Evolutionary conservation across 805 yeast species (phyloP).

Genomic region (Wickerhamomyces xylosicus): DNA sequence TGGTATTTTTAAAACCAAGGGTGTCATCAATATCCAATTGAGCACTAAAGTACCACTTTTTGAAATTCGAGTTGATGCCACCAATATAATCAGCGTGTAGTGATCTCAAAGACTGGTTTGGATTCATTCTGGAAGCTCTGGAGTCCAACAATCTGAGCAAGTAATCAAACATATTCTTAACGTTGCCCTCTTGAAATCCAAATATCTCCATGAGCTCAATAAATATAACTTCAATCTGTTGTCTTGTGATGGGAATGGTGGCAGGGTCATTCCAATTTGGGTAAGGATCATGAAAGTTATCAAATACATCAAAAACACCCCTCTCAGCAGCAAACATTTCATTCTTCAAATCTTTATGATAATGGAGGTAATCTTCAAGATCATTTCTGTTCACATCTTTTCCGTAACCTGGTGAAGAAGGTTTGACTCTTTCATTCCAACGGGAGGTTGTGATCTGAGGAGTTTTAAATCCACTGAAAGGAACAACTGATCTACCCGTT

Average conservation of each 20-base stretch:
- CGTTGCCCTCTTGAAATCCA: constrained; percentile 61
- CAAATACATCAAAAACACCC: constrained; percentile 32
- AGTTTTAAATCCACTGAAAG: constrained; percentile 92
- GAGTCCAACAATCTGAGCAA: constrained; percentile 55
- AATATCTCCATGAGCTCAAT: constrained; percentile 41
- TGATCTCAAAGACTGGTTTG: constrained; percentile 42
- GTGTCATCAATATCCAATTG: constrained; percentile 52
- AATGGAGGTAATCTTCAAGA: neutral
- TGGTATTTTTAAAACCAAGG: constrained; percentile 24
- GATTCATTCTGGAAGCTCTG: constrained; percentile 54
- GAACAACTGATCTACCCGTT: constrained; percentile 33
- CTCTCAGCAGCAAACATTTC: constrained; percentile 27
- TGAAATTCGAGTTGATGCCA: constrained; percentile 56
- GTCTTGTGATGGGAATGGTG: constrained; percentile 36
- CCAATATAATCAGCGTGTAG: constrained; percentile 71
- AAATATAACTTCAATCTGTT: constrained; percentile 48
- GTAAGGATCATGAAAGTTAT: constrained; percentile 34
- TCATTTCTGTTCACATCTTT: constrained; percentile 2
- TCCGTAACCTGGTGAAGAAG: constrained; percentile 20
- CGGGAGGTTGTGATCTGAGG: constrained; percentile 81
- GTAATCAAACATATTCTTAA: constrained; percentile 58
- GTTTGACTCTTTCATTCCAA: constrained; percentile 30
- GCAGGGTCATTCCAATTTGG: constrained; percentile 38
- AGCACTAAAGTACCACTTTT: constrained; percentile 72
- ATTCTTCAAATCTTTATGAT: constrained; percentile 17